These are phyloP conservation scores for Flagelloscypha sp. DNA, from an alignment of 768 basidiomycete genomes.

Conservation along the genomic window DNA sequence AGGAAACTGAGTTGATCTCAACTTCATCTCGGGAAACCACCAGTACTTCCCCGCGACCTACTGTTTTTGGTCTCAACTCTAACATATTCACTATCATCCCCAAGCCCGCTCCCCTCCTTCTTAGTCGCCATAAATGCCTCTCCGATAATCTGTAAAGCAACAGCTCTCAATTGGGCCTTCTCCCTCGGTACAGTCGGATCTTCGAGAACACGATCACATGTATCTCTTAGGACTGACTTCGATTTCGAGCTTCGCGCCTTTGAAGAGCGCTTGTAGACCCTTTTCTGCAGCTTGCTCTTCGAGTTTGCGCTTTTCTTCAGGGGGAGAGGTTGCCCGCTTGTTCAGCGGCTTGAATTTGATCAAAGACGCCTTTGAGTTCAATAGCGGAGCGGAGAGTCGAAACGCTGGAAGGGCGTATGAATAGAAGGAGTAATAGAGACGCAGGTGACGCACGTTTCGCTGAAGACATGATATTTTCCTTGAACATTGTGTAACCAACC, in stretches of 20 bases:
- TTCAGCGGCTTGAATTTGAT: conserved; percentile 87
- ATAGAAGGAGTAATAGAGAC: background rate
- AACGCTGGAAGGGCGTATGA: conserved; percentile 38
- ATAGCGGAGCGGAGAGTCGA: conserved; percentile 82
- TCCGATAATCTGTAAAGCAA: conserved; percentile 77
- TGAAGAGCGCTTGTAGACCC: conserved; percentile 84
- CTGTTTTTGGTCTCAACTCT: conserved; percentile 69
- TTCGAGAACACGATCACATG: conserved; percentile 72
- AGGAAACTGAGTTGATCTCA: too few species aligned
- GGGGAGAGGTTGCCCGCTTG: conserved; percentile 69
- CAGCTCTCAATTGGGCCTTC: conserved; percentile 66
- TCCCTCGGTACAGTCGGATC: conserved; percentile 42
- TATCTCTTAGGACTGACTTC: conserved; percentile 85
- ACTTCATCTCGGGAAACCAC: too few species aligned
- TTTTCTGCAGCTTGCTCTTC: conserved; percentile 94
- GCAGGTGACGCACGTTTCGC: conserved; percentile 66
- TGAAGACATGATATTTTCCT: conserved; percentile 88
- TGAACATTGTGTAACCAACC: conserved; percentile 92
- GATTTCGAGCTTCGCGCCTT: conserved; percentile 87
- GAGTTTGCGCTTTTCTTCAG: conserved; percentile 72
- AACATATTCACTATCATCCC: conserved; percentile 75
- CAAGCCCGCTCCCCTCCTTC: conserved; percentile 45
- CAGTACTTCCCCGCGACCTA: conserved; percentile 41
- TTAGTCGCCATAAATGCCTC: conserved; percentile 66
- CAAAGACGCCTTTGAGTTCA: conserved; percentile 83